A percentile compares a stretch with the other conserved stretches of the same genome.
These are phyloP conservation scores for Graphilbum sp. DNA, from an alignment of 2,329 filamentous ascomycete genomes.

Conservation along the genomic window DNA sequence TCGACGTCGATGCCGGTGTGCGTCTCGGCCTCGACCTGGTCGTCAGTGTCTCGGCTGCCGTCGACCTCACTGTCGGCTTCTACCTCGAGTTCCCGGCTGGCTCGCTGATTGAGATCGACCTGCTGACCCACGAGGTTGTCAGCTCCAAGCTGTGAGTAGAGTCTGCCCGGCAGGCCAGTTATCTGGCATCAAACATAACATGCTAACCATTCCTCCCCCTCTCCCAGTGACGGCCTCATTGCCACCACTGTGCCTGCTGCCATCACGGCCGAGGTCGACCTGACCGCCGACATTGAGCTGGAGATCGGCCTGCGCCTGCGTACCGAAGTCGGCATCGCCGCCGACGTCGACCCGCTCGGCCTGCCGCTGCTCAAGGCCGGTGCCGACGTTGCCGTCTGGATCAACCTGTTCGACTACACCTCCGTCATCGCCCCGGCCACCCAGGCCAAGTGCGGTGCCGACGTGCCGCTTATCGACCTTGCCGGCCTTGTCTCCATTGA, in stretches of 20 bases:
- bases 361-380: slow-evolving; percentile 12
- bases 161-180: too few relatives aligned
- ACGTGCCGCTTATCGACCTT: background rate
- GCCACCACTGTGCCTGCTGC: slow-evolving; percentile 11
- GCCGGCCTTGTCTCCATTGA: slow-evolving; percentile 7
- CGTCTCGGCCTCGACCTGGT: slow-evolving; percentile 15
- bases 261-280: slow-evolving; percentile 11
- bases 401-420: slow-evolving; percentile 17
- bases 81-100: slow-evolving; percentile 13
- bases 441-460: background rate
- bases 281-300: slow-evolving; percentile 12
- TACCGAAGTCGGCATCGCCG: slow-evolving; percentile 11
- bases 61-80: slow-evolving; percentile 13
- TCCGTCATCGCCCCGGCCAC: slow-evolving; percentile 9
- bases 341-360: slow-evolving; percentile 11
- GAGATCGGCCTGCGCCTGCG: slow-evolving; percentile 15
- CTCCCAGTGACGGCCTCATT: slow-evolving; percentile 9
- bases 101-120: slow-evolving; percentile 14
- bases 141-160: slow-evolving; percentile 3
- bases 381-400: slow-evolving; percentile 14
- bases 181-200: too few relatives aligned
- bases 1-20: slow-evolving; percentile 11
- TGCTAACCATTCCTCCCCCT: background rate
- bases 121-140: slow-evolving; percentile 12
- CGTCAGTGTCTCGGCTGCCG: slow-evolving; percentile 12